Evolutionary conservation across 768 basidiomycete species (phyloP).

Genomic region (Amanita inopinata): DNA sequence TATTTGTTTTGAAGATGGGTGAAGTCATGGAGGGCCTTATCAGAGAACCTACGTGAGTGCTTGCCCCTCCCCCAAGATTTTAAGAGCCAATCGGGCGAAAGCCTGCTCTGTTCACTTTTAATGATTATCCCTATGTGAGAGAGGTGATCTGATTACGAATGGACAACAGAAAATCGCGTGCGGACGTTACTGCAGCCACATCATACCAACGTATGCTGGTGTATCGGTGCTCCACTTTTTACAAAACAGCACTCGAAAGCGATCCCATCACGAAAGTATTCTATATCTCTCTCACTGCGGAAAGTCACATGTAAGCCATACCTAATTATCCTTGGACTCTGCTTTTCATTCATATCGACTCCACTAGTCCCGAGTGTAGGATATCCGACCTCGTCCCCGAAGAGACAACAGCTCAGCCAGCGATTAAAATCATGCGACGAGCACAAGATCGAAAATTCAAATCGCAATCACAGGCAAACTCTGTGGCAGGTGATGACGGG

Average conservation of each 20-base stretch:
- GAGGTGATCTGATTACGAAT: neutral
- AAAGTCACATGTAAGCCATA: conserved; percentile 65
- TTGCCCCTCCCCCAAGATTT: neutral
- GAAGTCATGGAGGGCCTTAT: conserved; percentile 79
- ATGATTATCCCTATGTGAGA: neutral
- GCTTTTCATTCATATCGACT: conserved; percentile 13
- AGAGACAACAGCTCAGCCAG: conserved; percentile 59
- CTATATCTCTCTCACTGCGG: conserved; percentile 41
- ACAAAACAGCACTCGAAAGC: conserved; percentile 62
- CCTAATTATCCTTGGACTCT: conserved; percentile 9
- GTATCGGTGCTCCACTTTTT: conserved; percentile 78
- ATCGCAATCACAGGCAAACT: conserved; percentile 62
- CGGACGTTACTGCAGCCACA: conserved; percentile 60
- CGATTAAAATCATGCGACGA: conserved; percentile 85
- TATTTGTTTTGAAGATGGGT: conserved; percentile 83
- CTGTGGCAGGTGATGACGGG: conserved; percentile 64
- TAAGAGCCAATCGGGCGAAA: neutral
- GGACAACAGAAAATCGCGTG: conserved; percentile 36
- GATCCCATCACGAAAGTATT: conserved; percentile 60
- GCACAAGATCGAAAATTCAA: conserved; percentile 43
- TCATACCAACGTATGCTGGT: conserved; percentile 82
- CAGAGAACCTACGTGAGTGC: conserved; percentile 5
- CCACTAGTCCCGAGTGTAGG: conserved; percentile 52
- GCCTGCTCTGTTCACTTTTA: neutral
- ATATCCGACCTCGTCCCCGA: conserved; percentile 72